Conservation (phyloP, 2,329 filamentous ascomycete species). For the Bimuria novae-zelandiae region DNA sequence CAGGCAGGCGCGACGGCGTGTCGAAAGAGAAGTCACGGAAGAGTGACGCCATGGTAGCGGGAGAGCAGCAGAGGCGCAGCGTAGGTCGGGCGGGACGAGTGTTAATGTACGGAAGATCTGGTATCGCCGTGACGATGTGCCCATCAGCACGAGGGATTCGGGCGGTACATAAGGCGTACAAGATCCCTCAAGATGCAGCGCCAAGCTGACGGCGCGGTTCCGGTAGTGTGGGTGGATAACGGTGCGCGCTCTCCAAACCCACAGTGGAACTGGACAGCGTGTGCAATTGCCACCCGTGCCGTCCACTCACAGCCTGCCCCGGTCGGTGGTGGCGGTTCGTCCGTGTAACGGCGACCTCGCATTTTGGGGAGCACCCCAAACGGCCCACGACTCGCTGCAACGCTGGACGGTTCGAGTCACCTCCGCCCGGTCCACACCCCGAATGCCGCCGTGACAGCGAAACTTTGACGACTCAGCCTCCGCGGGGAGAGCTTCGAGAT, state of each 20-base stretch:
- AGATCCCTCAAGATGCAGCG: neutral
- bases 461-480: neutral
- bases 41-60: conserved; percentile 25
- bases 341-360: neutral
- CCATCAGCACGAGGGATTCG: neutral
- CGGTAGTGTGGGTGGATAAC: conserved; percentile 7
- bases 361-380: neutral
- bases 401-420: conserved; percentile 1
- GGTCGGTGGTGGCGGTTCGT: neutral
- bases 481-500: too few species aligned
- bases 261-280: too few species aligned
- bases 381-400: neutral
- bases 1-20: conserved; percentile 36
- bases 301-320: neutral
- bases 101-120: neutral
- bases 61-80: neutral
- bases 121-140: neutral
- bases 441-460: neutral
- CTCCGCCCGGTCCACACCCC: conserved; percentile 3
- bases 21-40: conserved; percentile 49
- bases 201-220: conserved; percentile 8
- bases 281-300: too few species aligned
- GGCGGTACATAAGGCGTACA: conserved; percentile 3
- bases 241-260: neutral
- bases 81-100: neutral